Conservation (phyloP, 768 basidiomycete species). For the Tulasnella sp. region DNA sequence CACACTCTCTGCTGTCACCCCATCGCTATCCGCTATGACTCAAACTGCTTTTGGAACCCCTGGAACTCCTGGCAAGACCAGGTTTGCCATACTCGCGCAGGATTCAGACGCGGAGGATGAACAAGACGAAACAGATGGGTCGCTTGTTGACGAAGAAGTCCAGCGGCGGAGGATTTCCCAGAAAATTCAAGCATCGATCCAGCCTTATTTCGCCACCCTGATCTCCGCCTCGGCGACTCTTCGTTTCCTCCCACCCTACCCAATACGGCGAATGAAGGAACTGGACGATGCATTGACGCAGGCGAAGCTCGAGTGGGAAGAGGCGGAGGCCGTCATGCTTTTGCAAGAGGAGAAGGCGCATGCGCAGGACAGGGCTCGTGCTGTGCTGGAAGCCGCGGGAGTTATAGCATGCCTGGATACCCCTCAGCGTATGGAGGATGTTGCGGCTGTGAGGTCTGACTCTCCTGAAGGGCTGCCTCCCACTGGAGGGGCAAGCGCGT, state of each 20-base stretch:
- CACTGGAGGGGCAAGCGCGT: conserved; percentile 11
- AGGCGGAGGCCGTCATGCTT: conserved; percentile 49
- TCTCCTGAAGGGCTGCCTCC: conserved; percentile 5
- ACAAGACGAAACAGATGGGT: conserved; percentile 25
- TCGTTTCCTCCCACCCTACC: conserved; percentile 84
- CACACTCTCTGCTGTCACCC: not conserved
- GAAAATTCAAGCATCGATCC: conserved; percentile 69
- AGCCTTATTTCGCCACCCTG: conserved; percentile 73
- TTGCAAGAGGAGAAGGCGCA: conserved; percentile 56
- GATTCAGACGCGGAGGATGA: not conserved
- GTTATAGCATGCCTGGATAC: not conserved
- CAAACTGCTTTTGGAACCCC: too few relatives aligned
- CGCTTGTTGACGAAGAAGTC: conserved; percentile 61
- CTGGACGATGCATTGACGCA: conserved; percentile 64
- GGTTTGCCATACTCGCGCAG: not conserved
- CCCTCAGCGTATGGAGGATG: not conserved
- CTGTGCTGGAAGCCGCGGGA: not conserved
- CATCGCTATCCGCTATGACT: not conserved
- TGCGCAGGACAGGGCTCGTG: not conserved
- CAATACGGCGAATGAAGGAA: conserved; percentile 76
- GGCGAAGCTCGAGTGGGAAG: conserved; percentile 71
- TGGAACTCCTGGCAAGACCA: too few relatives aligned
- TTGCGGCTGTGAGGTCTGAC: not conserved
- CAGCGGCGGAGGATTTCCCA: conserved; percentile 56
- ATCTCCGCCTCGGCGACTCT: conserved; percentile 90